These are phyloP conservation scores for Cryphonectria carpinicola DNA, from an alignment of 2,329 filamentous ascomycete genomes.

Conservation along the genomic window DNA sequence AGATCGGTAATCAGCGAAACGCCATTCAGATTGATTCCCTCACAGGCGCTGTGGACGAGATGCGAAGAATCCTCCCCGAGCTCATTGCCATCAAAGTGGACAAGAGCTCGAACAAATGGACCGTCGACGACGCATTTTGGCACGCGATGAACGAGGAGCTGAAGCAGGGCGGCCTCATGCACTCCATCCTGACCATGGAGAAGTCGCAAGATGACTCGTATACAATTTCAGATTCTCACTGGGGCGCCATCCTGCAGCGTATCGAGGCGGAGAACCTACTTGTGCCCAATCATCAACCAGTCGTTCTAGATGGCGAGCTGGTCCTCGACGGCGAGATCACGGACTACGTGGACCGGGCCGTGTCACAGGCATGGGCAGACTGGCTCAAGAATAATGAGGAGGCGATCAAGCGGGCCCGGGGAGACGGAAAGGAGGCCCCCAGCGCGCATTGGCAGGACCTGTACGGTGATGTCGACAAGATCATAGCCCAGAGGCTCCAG, in stretches of 20 bases:
- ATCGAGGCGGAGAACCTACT: slow-evolving; percentile 42
- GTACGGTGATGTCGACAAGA: slow-evolving; percentile 41
- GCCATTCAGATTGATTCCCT: slow-evolving; percentile 30
- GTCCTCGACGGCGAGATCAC: slow-evolving; percentile 11
- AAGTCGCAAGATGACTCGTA: slow-evolving; percentile 43
- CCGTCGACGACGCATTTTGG: slow-evolving; percentile 66
- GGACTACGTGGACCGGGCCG: slow-evolving; percentile 33
- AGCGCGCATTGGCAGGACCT: slow-evolving; percentile 20
- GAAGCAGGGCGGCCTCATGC: slow-evolving; percentile 49
- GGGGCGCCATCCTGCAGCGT: slow-evolving; percentile 49
- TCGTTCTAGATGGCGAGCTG: background rate
- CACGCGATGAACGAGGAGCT: slow-evolving; percentile 63
- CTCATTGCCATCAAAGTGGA: slow-evolving; percentile 59
- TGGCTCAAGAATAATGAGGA: slow-evolving; percentile 58
- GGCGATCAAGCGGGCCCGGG: slow-evolving; percentile 18
- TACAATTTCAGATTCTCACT: slow-evolving; percentile 50
- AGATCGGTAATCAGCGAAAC: slow-evolving; percentile 33
- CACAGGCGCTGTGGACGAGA: slow-evolving; percentile 11
- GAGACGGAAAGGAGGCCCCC: background rate
- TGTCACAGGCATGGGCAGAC: slow-evolving; percentile 51
- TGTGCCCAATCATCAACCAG: slow-evolving; percentile 21
- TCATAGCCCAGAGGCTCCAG: slow-evolving; percentile 35
- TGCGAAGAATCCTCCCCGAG: slow-evolving; percentile 53
- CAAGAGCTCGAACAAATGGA: slow-evolving; percentile 32
- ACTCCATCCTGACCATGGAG: slow-evolving; percentile 45